phyloP scores from a whole-genome alignment of 108 stramenopile species.

The Asterionellopsis glacialis region DNA sequence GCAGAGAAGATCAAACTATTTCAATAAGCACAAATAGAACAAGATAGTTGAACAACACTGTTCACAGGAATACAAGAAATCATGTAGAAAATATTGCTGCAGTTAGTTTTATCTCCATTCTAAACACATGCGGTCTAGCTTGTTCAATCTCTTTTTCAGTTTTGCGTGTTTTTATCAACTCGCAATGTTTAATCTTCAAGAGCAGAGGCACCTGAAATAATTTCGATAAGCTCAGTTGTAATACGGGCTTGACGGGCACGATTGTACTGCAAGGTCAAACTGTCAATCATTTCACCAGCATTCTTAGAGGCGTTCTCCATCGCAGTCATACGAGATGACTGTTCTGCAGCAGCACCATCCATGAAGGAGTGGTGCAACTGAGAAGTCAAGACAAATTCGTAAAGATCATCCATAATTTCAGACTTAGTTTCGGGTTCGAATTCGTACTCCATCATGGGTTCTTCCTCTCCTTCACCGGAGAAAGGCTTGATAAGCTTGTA shows the following conservation, averaged over 20 bases:
- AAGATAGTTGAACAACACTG: too few species aligned
- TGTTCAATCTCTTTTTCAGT: not conserved
- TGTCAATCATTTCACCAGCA: constrained; percentile 96
- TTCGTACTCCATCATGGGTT: constrained; percentile 85
- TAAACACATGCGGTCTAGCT: too few species aligned
- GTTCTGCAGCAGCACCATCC: constrained; percentile 98
- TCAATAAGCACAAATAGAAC: too few species aligned
- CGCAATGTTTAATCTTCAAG: constrained; percentile 74
- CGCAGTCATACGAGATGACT: constrained; percentile 98
- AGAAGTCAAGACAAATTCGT: constrained; percentile 92
- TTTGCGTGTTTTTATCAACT: not conserved
- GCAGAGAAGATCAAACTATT: too few species aligned
- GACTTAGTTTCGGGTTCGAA: constrained; percentile 93
- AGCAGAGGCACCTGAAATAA: constrained; percentile 99
- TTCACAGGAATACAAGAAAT: too few species aligned
- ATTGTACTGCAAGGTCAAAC: constrained; percentile 97
- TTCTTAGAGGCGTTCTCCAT: constrained; percentile 99
- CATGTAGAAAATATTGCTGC: too few species aligned
- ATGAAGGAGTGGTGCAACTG: constrained; percentile 92
- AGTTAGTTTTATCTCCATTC: too few species aligned
- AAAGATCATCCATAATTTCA: constrained; percentile 90
- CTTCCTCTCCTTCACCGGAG: constrained; percentile 57
- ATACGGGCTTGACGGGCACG: constrained; percentile 99
- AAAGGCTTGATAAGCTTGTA: constrained; percentile 85
- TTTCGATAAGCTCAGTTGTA: constrained; percentile 99